phyloP scores from a whole-genome alignment of 495 filamentous ascomycete species.

The Recurvomyces mirabilis region DNA sequence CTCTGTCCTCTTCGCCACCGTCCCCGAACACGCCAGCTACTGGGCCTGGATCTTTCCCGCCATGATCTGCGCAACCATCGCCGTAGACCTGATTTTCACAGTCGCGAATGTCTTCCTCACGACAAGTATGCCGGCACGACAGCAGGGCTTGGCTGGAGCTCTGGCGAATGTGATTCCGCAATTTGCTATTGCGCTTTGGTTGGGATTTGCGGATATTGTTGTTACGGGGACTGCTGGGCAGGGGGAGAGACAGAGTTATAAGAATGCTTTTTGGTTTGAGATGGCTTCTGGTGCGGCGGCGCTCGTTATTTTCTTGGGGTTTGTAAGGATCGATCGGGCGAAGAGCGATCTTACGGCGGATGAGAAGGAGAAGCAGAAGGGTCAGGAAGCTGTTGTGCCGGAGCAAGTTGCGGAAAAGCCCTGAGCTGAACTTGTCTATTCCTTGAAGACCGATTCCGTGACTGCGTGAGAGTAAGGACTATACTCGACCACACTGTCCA shows the following conservation, averaged over 20 bases:
- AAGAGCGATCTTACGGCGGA: constrained; percentile 19
- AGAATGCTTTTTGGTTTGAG: constrained; percentile 61
- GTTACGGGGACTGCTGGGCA: constrained; percentile 41
- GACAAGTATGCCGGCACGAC: constrained; percentile 53
- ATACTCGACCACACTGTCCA: no score
- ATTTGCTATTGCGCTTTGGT: constrained; percentile 68
- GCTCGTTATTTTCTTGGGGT: constrained; percentile 45
- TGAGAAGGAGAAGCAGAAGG: constrained; percentile 15
- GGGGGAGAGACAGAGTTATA: constrained; percentile 42
- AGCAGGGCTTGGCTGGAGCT: constrained; percentile 69
- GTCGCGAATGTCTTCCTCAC: constrained; percentile 79
- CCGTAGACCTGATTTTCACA: constrained; percentile 75
- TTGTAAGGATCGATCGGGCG: constrained; percentile 45
- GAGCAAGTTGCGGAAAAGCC: no score
- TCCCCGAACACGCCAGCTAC: constrained; percentile 48
- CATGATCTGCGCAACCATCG: constrained; percentile 71
- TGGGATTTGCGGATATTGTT: constrained; percentile 65
- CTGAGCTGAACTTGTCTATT: no score
- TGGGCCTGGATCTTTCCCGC: constrained; percentile 70
- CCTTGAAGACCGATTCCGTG: no score
- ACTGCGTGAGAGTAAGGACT: no score
- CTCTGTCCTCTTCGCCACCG: constrained; percentile 59
- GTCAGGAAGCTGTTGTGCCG: neutral
- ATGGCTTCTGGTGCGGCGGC: constrained; percentile 45
- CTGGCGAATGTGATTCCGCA: constrained; percentile 29